Evolutionary conservation across 2,329 filamentous ascomycete genomes (phyloP).

Genomic region (Diaporthe amygdali): DNA sequence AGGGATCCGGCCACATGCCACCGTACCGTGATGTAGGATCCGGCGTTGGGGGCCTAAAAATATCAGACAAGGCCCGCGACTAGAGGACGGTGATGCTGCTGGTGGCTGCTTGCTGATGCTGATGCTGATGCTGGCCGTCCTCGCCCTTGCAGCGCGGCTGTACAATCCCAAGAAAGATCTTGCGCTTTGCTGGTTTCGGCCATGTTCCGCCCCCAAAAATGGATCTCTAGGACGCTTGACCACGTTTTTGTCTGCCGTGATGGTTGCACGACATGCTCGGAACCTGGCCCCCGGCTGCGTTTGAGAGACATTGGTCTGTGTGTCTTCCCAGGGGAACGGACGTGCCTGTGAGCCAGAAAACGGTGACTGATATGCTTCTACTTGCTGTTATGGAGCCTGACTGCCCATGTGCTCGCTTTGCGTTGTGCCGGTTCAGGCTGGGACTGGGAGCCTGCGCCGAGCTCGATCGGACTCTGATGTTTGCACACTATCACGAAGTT

Average conservation of each 20-base stretch:
- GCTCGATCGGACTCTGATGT: not conserved
- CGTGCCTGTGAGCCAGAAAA: not conserved
- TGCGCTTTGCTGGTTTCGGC: constrained; percentile 10
- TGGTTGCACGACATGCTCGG: constrained; percentile 13
- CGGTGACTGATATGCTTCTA: not conserved
- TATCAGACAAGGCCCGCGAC: constrained; percentile 7
- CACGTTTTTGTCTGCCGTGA: constrained; percentile 17
- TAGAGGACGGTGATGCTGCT: not conserved
- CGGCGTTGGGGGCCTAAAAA: constrained; percentile 22
- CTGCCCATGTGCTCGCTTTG: not conserved
- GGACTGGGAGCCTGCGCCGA: not conserved
- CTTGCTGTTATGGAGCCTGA: not conserved
- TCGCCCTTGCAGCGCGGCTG: constrained; percentile 16
- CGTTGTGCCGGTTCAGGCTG: not conserved
- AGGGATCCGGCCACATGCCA: constrained; percentile 20
- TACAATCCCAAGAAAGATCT: not conserved
- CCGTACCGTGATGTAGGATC: constrained; percentile 3
- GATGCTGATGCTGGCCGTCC: not conserved
- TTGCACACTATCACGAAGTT: not conserved
- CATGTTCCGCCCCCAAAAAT: constrained; percentile 1
- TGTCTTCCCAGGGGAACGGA: not conserved
- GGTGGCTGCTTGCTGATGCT: constrained; percentile 1
- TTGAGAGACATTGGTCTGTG: not conserved
- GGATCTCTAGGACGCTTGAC: not conserved
- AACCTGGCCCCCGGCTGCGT: not conserved